Conservation (phyloP, 768 basidiomycete genomes). For the Russula sp. region DNA sequence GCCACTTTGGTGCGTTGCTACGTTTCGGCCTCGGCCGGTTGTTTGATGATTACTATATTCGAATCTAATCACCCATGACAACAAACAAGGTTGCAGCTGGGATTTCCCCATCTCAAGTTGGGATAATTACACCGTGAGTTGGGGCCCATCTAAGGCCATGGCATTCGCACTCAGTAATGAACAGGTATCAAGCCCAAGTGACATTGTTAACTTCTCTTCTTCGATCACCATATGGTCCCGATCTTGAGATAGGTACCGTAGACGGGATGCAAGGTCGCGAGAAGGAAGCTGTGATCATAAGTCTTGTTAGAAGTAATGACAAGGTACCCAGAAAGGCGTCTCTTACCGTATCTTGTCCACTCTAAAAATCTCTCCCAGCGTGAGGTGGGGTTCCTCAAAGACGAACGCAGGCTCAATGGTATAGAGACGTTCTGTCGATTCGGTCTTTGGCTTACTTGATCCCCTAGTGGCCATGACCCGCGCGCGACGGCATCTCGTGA, state of each 20-base stretch:
- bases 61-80: background rate
- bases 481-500: conserved; percentile 78
- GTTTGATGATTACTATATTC: background rate
- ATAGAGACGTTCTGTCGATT: background rate
- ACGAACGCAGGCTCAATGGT: conserved; percentile 88
- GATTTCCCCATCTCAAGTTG: conserved; percentile 64
- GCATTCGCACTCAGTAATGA: background rate
- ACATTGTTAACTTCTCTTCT: conserved; percentile 72
- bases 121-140: conserved; percentile 76
- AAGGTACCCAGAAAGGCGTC: conserved; percentile 37
- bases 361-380: conserved; percentile 36
- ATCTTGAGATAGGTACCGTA: conserved; percentile 87
- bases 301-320: conserved; percentile 87
- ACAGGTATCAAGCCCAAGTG: conserved; percentile 91
- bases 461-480: conserved; percentile 81
- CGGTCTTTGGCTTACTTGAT: conserved; percentile 6
- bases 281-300: conserved; percentile 89
- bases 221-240: conserved; percentile 55
- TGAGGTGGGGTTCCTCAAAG: conserved; percentile 91
- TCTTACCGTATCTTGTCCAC: background rate
- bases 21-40: background rate
- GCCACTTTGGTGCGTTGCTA: conserved; percentile 55
- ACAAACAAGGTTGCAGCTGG: conserved; percentile 47
- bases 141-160: background rate
- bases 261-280: conserved; percentile 98